A percentile compares a stretch with the other conserved stretches of the same genome.
phyloP scores from a whole-genome alignment of 2,329 filamentous ascomycete genomes.

The Fusarium torulosum region DNA sequence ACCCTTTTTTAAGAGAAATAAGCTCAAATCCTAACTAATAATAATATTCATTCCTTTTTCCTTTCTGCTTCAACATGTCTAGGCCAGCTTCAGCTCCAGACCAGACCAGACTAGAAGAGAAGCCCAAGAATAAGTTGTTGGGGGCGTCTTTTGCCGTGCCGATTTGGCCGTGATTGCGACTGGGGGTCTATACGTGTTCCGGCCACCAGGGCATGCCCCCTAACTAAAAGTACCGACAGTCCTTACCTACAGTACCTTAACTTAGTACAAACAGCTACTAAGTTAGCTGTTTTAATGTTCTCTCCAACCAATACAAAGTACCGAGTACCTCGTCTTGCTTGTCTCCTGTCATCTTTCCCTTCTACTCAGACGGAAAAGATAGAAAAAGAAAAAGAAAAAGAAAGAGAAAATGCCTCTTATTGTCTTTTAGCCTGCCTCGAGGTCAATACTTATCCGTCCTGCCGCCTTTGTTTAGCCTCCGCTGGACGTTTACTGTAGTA shows the following conservation, averaged over 20 bases:
- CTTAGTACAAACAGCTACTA: too few species aligned
- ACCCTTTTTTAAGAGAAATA: conserved; percentile 24
- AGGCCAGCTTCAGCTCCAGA: neutral
- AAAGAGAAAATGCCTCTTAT: conserved; percentile 19
- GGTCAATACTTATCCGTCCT: conserved; percentile 3
- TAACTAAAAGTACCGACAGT: neutral
- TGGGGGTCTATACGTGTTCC: too few species aligned
- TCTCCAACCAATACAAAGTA: conserved; percentile 5
- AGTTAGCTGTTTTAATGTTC: neutral
- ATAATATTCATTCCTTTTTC: neutral
- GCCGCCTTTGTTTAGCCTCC: conserved; percentile 27
- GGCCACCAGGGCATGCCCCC: too few species aligned
- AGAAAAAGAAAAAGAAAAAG: neutral
- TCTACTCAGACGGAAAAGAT: neutral
- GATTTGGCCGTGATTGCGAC: conserved; percentile 31
- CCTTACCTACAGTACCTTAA: neutral
- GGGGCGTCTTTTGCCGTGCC: conserved; percentile 37
- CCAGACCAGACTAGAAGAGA: conserved; percentile 10
- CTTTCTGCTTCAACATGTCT: neutral
- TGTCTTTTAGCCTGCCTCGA: conserved; percentile 24
- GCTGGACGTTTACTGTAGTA: conserved; percentile 1
- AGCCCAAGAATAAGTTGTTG: conserved; percentile 28
- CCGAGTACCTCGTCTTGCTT: neutral
- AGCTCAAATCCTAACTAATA: conserved; percentile 2
- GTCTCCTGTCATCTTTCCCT: neutral